Evolutionary conservation across 139 green algal species (phyloP).

Genomic region (Chlamydomonas applanata): DNA sequence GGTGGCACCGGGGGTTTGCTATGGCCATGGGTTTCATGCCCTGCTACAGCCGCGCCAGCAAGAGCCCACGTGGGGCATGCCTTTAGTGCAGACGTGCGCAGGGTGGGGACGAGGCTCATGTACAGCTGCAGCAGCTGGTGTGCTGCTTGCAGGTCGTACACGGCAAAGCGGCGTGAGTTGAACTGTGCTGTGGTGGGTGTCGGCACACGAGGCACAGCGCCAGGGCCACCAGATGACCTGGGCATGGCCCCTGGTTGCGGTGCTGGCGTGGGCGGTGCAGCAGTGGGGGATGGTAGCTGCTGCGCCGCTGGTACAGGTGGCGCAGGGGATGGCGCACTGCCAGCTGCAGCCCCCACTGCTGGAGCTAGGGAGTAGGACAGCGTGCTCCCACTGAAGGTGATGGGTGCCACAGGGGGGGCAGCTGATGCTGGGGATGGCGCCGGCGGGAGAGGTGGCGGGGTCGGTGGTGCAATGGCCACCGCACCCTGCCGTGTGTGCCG

Average conservation of each 20-base stretch:
- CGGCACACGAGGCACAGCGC: no score
- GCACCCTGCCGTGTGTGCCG: neutral
- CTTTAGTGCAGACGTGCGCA: neutral
- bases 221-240: no score
- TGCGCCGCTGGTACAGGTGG: neutral
- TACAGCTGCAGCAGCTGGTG: conserved; percentile 23
- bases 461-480: neutral
- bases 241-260: no score
- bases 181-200: no score
- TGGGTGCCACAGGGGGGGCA: no score
- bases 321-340: neutral
- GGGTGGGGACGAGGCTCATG: neutral
- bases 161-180: conserved; percentile 1
- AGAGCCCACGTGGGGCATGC: neutral
- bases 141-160: neutral
- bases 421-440: neutral
- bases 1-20: no score
- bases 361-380: neutral
- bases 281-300: neutral
- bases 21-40: no score
- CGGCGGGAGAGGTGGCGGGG: neutral
- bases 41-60: neutral
- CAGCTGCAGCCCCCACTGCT: neutral
- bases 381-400: neutral
- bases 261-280: no score